phyloP scores from a whole-genome alignment of 2,329 filamentous ascomycete species.

The Cordyceps fumosorosea region DNA sequence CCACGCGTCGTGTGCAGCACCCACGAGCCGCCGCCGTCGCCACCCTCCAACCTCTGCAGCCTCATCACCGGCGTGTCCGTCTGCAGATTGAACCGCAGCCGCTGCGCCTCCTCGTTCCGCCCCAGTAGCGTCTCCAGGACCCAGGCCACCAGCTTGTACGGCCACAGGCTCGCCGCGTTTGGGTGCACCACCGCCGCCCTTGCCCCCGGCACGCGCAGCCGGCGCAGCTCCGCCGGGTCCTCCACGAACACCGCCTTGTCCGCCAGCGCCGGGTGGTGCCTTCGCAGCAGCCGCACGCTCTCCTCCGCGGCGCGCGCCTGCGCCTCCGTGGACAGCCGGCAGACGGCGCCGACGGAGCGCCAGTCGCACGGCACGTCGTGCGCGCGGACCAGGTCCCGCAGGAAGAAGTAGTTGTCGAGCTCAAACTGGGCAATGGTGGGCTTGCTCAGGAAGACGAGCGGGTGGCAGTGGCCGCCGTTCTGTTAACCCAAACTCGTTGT shows the following conservation, averaged over 20 bases:
- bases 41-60: constrained; percentile 30
- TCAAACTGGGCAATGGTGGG: constrained; percentile 64
- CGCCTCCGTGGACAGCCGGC: constrained; percentile 52
- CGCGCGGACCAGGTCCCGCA: constrained; percentile 50
- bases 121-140: constrained; percentile 55
- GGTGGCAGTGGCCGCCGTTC: constrained; percentile 71
- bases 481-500: constrained; percentile 24
- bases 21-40: constrained; percentile 36
- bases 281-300: constrained; percentile 44
- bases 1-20: constrained; percentile 63
- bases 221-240: constrained; percentile 34
- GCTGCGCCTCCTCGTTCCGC: constrained; percentile 22
- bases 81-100: constrained; percentile 60
- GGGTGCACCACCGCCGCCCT: constrained; percentile 58
- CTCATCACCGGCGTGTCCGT: constrained; percentile 61
- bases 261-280: constrained; percentile 51
- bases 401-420: constrained; percentile 57
- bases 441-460: constrained; percentile 55
- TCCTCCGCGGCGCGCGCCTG: constrained; percentile 46
- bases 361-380: constrained; percentile 65
- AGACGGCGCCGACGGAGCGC: constrained; percentile 54
- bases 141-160: constrained; percentile 75
- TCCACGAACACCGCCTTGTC: constrained; percentile 37
- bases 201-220: constrained; percentile 49
- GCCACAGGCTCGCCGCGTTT: constrained; percentile 66